Conservation (phyloP, 306 rosid species). For the Ceratonia siliqua region DNA sequence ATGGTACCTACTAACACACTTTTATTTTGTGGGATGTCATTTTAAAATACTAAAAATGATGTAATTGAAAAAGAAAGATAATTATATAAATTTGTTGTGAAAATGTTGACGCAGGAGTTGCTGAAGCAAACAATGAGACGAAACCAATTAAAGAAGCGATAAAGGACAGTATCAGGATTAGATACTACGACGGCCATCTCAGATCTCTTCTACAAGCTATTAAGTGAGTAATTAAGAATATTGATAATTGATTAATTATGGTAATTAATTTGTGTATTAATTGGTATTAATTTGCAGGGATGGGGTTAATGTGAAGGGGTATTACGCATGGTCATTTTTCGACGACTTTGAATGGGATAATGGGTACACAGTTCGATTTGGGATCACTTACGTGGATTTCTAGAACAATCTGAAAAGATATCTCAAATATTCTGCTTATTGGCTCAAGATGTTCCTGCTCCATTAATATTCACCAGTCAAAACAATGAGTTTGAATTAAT, state of each 20-base stretch:
- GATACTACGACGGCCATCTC: constrained; percentile 50
- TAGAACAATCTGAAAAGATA: constrained; percentile 40
- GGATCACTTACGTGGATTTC: constrained; percentile 43
- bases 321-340: constrained; percentile 49
- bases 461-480: background rate
- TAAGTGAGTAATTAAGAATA: no score
- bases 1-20: no score
- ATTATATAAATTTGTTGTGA: background rate
- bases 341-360: constrained; percentile 62
- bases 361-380: constrained; percentile 57
- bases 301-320: constrained; percentile 46
- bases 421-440: constrained; percentile 55
- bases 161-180: constrained; percentile 47
- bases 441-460: constrained; percentile 50
- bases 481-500: no score
- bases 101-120: constrained; percentile 44
- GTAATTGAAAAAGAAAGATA: no score
- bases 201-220: constrained; percentile 45
- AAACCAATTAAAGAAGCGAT: constrained; percentile 38
- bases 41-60: no score
- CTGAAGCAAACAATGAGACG: constrained; percentile 44
- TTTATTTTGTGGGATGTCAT: no score
- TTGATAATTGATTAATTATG: background rate
- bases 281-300: constrained; percentile 29
- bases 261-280: background rate